These are phyloP conservation scores for Musa acuminata DNA, from an alignment of 176 grass and related monocot species.

Conservation along the genomic window DNA sequence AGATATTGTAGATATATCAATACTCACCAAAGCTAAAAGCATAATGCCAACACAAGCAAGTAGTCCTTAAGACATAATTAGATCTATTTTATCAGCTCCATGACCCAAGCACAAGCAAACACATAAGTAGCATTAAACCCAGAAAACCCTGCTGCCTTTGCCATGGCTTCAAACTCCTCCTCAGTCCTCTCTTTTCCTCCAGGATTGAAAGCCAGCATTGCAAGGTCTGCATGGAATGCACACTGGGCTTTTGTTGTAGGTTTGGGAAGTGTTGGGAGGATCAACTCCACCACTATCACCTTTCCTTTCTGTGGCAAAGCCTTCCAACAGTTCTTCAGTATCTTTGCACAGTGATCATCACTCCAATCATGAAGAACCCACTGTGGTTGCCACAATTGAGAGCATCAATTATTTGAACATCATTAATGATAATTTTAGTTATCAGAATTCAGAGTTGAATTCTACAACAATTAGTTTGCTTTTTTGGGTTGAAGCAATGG, in stretches of 20 bases:
- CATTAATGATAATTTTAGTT: too few relatives aligned
- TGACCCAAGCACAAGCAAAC: background rate
- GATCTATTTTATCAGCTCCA: background rate
- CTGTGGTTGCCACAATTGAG: slow-evolving; percentile 4
- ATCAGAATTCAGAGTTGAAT: too few relatives aligned
- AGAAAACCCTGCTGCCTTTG: background rate
- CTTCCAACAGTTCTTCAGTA: slow-evolving; percentile 87
- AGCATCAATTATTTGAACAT: too few relatives aligned
- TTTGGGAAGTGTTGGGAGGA: slow-evolving; percentile 51
- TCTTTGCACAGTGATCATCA: slow-evolving; percentile 45
- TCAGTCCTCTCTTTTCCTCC: slow-evolving; percentile 25
- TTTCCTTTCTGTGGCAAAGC: slow-evolving; percentile 65
- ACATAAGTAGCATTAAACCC: background rate
- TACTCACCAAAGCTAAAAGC: too few relatives aligned
- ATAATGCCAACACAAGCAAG: too few relatives aligned
- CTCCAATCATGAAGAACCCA: slow-evolving; percentile 96
- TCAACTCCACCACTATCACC: slow-evolving; percentile 62
- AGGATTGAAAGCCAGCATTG: slow-evolving; percentile 76
- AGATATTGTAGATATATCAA: too few relatives aligned
- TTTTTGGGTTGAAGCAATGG: too few relatives aligned
- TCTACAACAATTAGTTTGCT: too few relatives aligned
- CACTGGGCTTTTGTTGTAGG: slow-evolving; percentile 39
- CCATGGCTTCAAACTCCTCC: slow-evolving; percentile 19
- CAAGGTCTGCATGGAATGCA: slow-evolving; percentile 60
- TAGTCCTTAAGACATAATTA: too few relatives aligned